Base-by-base conservation (phyloP, 768 basidiomycete species). In the Lyophyllum atratum region DNA sequence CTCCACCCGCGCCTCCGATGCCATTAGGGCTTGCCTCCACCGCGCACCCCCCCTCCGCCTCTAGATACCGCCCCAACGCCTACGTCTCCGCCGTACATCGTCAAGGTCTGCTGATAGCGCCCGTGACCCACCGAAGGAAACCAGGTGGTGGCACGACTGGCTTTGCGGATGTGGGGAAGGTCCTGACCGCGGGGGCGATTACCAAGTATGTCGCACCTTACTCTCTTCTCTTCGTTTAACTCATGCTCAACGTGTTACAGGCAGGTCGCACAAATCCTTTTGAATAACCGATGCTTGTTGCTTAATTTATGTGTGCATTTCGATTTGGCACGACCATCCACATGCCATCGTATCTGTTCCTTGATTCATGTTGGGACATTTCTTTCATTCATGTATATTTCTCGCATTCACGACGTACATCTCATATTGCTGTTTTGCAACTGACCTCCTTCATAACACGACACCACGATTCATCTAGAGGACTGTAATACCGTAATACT, bases 81-180 rank as follows among this genome's bases (percentile, higher is more conserved):
- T 1, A 59, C 74, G 45, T 57, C 66, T 42, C 68, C 72, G 17
- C 68, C 71, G n/a, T 62, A n/a, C 62, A 12, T 24, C 66, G 15
- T 57, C 66, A 3, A 61, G 56, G 10, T 52, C 62, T 33, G 56
- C 68, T 19, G 56, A 60, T 4, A 62, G 59, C 19, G 63, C 70
- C n/a, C 66, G 69, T 6, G 72, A 73, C 9, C 72, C 70, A 34
- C 66, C 60, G 25, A 72, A 71, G 42, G 73, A 77, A 49, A 75
- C 78, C 4, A 73, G 81, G 58, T 92, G 90, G 90, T 92, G 90
- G 90, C 90, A 90, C 66, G 90, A 92, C 29, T 91, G 90, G 89
- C 68, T 92, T 59, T 92, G 90, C 68, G 90, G 90, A 12, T 90
- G 89, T 61, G 76, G 84, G 17, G 90, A 91, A 66, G 86, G 87